Evolutionary conservation across 352 stramenopile genomes (phyloP).

Genomic region (Globisporangium uncinulatum): DNA sequence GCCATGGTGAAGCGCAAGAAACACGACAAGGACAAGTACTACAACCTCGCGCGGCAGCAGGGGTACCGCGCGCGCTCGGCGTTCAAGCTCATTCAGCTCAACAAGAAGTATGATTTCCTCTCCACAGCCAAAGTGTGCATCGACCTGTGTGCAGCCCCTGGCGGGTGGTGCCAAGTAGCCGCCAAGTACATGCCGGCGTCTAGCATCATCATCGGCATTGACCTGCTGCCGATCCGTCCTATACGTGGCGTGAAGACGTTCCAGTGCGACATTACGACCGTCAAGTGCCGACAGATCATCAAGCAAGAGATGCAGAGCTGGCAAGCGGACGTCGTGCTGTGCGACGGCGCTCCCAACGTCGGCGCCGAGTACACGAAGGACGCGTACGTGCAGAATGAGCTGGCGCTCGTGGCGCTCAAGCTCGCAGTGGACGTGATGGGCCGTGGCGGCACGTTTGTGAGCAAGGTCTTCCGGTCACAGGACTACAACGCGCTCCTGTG

Average conservation of each 20-base stretch:
- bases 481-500: slow-evolving; percentile 99
- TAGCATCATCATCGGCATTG: slow-evolving; percentile 97
- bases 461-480: slow-evolving; percentile 96
- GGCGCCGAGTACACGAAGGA: slow-evolving; percentile 98
- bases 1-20: slow-evolving; percentile 96
- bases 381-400: slow-evolving; percentile 99
- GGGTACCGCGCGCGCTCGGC: slow-evolving; percentile 97
- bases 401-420: slow-evolving; percentile 95
- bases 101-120: slow-evolving; percentile 99
- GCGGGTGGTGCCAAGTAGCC: slow-evolving; percentile 96
- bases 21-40: slow-evolving; percentile 99
- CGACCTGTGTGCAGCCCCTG: slow-evolving; percentile 98
- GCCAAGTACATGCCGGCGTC: slow-evolving; percentile 89
- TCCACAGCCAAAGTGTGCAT: slow-evolving; percentile 95
- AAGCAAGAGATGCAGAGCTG: slow-evolving; percentile 91
- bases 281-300: slow-evolving; percentile 86
- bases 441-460: slow-evolving; percentile 91
- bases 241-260: slow-evolving; percentile 97
- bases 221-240: slow-evolving; percentile 97
- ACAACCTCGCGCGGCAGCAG: slow-evolving; percentile 98
- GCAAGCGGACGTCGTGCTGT: slow-evolving; percentile 97
- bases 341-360: slow-evolving; percentile 99
- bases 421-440: slow-evolving; percentile 96
- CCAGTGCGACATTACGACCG: slow-evolving; percentile 94
- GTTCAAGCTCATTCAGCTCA: slow-evolving; percentile 99